A percentile compares a stretch with the other conserved stretches of the same genome.
Evolutionary conservation across 345 rosid genomes (phyloP).

Genomic region (Boechera stricta): DNA sequence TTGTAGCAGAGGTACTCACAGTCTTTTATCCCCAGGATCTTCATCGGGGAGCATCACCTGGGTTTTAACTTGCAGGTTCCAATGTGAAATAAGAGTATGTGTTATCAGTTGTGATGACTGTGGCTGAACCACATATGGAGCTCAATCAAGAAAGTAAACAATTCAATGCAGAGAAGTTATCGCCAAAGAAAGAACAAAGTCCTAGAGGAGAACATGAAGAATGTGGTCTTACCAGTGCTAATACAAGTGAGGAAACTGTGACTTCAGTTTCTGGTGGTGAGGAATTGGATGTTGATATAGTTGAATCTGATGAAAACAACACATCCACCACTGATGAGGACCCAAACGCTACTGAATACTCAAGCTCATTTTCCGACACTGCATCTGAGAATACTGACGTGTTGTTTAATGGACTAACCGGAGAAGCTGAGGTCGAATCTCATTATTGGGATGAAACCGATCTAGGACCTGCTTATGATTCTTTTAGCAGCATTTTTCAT

Average conservation of each 20-base stretch:
- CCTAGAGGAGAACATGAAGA: conserved; percentile 42
- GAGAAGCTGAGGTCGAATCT: conserved; percentile 85
- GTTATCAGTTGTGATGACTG: conserved; percentile 43
- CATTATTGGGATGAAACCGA: conserved; percentile 60
- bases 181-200: conserved; percentile 47
- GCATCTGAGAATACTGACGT: conserved; percentile 53
- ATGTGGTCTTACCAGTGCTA: conserved; percentile 40
- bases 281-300: conserved; percentile 65
- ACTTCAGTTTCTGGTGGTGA: conserved; percentile 45
- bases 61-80: conserved; percentile 17
- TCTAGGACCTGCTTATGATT: conserved; percentile 62
- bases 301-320: conserved; percentile 44
- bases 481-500: conserved; percentile 58
- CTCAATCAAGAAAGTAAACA: conserved; percentile 46
- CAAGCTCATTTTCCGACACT: conserved; percentile 85
- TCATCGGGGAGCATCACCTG: neutral
- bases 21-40: conserved; percentile 30
- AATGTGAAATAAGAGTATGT: conserved; percentile 37
- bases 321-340: conserved; percentile 50
- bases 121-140: conserved; percentile 51
- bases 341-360: conserved; percentile 86
- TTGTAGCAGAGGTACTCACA: neutral
- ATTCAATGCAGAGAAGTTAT: conserved; percentile 32
- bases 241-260: conserved; percentile 44
- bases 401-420: conserved; percentile 61